Evolutionary conservation across 176 grass and related monocot species (phyloP).

Genomic region (Triticum timopheevii): DNA sequence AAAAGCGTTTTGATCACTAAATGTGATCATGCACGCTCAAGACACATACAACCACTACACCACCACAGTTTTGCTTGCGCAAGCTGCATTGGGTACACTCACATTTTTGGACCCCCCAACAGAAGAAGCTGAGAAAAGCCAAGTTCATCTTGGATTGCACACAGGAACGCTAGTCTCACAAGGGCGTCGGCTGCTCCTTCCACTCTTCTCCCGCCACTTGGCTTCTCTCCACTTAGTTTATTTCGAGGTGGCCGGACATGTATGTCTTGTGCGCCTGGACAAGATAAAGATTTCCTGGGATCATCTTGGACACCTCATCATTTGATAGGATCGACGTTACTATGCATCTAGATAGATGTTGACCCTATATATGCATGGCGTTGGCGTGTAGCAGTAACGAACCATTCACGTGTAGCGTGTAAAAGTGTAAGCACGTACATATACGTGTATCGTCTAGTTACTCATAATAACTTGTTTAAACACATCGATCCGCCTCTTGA

Average conservation of each 20-base stretch:
- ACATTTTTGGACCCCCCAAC: too few species aligned
- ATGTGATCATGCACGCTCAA: not conserved
- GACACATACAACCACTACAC: not conserved
- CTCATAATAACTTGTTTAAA: not conserved
- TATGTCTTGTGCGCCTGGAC: not conserved
- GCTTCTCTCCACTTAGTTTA: not conserved
- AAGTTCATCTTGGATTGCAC: not conserved
- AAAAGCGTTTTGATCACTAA: too few species aligned
- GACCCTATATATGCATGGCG: not conserved
- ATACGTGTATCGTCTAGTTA: too few species aligned
- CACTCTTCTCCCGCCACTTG: not conserved
- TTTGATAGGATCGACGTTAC: not conserved
- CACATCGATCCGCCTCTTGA: not conserved
- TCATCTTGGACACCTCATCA: constrained; percentile 11
- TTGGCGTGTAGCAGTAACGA: not conserved
- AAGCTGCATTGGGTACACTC: constrained; percentile 9
- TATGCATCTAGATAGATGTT: not conserved
- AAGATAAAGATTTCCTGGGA: constrained; percentile 7
- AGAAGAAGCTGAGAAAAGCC: not conserved
- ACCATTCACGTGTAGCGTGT: not conserved
- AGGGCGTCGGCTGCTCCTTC: not conserved
- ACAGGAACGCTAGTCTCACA: too few species aligned
- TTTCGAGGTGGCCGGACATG: not conserved
- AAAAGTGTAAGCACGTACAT: too few species aligned
- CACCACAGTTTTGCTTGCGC: not conserved